Percentiles rank a stretch among this genome's conserved stretches.
Evolutionary conservation across 371 early-diverging fungal species (phyloP).

Genomic region (Mortierella sp.): DNA sequence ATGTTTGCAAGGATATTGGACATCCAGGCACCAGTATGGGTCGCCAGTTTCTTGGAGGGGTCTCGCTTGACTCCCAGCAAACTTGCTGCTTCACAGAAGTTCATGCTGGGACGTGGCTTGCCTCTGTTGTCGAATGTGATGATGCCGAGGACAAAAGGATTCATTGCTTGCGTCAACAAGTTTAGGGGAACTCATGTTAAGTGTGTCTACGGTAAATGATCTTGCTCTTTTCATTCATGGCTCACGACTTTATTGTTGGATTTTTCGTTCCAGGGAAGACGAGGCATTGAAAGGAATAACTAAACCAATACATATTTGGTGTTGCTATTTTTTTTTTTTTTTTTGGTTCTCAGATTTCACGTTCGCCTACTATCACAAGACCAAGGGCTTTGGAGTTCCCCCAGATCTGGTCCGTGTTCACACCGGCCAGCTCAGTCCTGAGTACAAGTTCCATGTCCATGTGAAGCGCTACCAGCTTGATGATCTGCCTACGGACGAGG

Average conservation of each 20-base stretch:
- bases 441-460: constrained; percentile 79
- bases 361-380: constrained; percentile 67
- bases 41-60: constrained; percentile 81
- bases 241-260: no score
- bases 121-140: constrained; percentile 76
- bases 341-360: constrained; percentile 64
- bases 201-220: constrained; percentile 75
- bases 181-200: constrained; percentile 73
- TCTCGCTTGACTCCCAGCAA: constrained; percentile 73
- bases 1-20: constrained; percentile 69
- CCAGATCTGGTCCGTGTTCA: constrained; percentile 74
- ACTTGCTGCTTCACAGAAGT: constrained; percentile 69
- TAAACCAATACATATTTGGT: not conserved
- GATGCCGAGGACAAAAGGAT: constrained; percentile 86
- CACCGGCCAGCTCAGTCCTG: constrained; percentile 61
- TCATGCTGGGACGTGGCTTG: constrained; percentile 66
- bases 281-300: not conserved
- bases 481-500: constrained; percentile 70
- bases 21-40: constrained; percentile 74
- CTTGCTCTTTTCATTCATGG: not conserved
- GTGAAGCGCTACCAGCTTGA: constrained; percentile 66
- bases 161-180: constrained; percentile 72
- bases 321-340: no score
- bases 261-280: no score
- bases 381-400: constrained; percentile 60